Base-by-base conservation (phyloP, 1,284 basidiomycete genomes). In the Ustilago sp. region DNA sequence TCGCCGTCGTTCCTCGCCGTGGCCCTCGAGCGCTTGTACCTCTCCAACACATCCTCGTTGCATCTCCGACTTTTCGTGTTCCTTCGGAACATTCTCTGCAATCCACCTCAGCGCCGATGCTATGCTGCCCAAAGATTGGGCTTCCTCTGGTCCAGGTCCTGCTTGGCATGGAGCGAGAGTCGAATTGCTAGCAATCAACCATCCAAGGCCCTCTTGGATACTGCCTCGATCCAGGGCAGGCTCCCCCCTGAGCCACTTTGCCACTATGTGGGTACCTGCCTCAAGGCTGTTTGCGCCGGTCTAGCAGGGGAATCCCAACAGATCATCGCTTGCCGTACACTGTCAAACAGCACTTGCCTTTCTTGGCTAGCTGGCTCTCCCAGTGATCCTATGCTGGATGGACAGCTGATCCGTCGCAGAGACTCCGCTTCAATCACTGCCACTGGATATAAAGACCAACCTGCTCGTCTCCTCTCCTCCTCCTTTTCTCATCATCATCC, bases 401-500 rank as follows among this genome's bases (percentile, higher is more conserved):
- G 57, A 59, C 69, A 67, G 70, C 61, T 59, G 56, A 43, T 34
- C 43, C 15, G 17, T 6, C 63, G 19, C 19, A 62, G n/a, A 45
- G 38, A 59, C 61, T 67, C 61, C 48, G 64, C 56, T 68, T 63
- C 60, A 38, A 60, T 51, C 53, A 53, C 57, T 57, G 61, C 39
- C 57, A 32, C 45, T 43, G 36, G 54, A 60, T 73, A 73, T 72
- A 73, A 73, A 64, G 70, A 51, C 52, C 52, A 23, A 53, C 61
- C 34, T 62, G 51, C 41, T 56, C 55, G 67, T 47, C 59, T 45
- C 23, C 53, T 53, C 55, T 63, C 59, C 51, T 56, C 58, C 63
- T 50, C 69, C 60, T 38, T 48, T 60, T 68, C 57, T 73, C 53
- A 58, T 67, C 70, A 73, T 63, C 70, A 67, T 60, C 50, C 39